Evolutionary conservation across 1,284 basidiomycete species (phyloP).

Genomic region (Singerocomus rubriflavus): DNA sequence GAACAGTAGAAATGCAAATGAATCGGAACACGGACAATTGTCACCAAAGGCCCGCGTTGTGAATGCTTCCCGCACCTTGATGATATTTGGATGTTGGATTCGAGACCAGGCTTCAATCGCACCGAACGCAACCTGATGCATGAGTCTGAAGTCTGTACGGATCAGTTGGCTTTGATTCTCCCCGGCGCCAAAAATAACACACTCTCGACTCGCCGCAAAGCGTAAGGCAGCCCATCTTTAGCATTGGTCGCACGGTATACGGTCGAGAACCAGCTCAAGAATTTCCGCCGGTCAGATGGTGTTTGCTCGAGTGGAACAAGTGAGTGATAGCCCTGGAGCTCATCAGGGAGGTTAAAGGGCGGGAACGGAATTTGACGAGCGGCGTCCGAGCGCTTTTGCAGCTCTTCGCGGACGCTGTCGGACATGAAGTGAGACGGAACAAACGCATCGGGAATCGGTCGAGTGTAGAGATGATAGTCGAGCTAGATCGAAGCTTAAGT

Average conservation of each 20-base stretch:
- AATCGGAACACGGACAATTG: conserved; percentile 60
- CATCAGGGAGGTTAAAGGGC: conserved; percentile 72
- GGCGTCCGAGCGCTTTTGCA: conserved; percentile 81
- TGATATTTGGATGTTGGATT: conserved; percentile 85
- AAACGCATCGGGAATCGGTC: conserved; percentile 51
- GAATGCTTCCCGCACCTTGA: conserved; percentile 89
- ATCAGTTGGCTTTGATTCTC: conserved; percentile 8
- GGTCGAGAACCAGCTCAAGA: conserved; percentile 75
- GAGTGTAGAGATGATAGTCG: conserved; percentile 90
- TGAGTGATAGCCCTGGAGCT: conserved; percentile 89
- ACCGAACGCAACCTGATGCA: conserved; percentile 78
- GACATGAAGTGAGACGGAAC: conserved; percentile 65
- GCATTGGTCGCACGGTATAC: conserved; percentile 83
- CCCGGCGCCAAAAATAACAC: conserved; percentile 26
- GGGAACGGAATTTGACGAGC: conserved; percentile 47
- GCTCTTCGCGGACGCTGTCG: conserved; percentile 70
- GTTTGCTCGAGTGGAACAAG: conserved; percentile 74
- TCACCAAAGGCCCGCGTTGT: conserved; percentile 94
- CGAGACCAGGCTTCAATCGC: conserved; percentile 87
- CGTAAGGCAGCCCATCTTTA: conserved; percentile 78
- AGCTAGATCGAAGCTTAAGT: conserved; percentile 45
- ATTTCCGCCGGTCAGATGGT: conserved; percentile 57
- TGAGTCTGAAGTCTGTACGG: conserved; percentile 75
- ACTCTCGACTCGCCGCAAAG: conserved; percentile 86
- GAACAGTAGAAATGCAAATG: conserved; percentile 4